These are phyloP conservation scores for Trametes villosa DNA, from an alignment of 768 basidiomycete species.

Conservation along the genomic window DNA sequence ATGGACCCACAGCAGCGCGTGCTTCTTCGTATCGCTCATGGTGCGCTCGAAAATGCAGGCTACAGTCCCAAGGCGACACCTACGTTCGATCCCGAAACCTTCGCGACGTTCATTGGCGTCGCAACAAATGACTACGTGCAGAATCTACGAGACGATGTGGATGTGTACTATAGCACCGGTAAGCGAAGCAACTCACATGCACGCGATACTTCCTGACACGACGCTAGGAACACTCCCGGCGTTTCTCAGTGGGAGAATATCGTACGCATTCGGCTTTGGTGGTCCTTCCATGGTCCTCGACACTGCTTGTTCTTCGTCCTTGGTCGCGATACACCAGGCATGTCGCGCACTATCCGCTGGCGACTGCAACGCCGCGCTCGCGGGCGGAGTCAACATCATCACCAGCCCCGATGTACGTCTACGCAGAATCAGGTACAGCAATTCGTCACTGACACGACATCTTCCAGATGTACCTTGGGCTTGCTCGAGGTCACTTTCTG, in stretches of 20 bases:
- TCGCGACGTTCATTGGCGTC: conserved; percentile 71
- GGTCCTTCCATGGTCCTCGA: conserved; percentile 76
- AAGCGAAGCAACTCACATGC: conserved; percentile 4
- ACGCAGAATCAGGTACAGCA: background rate
- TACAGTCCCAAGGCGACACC: conserved; percentile 64
- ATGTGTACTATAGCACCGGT: conserved; percentile 76
- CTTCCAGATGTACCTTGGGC: conserved; percentile 65
- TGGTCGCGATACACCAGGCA: conserved; percentile 70
- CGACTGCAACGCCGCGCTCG: conserved; percentile 72
- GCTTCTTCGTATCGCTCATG: conserved; percentile 65
- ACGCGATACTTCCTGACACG: background rate
- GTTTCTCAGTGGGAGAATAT: conserved; percentile 73
- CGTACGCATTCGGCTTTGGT: conserved; percentile 66
- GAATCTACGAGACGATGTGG: conserved; percentile 63
- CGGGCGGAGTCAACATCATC: conserved; percentile 76
- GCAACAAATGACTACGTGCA: conserved; percentile 73
- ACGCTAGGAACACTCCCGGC: conserved; percentile 65
- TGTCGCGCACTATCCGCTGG: conserved; percentile 63
- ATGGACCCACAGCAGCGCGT: conserved; percentile 82
- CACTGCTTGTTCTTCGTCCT: conserved; percentile 76
- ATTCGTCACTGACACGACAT: background rate
- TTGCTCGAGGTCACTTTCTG: conserved; percentile 72
- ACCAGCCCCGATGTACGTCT: conserved; percentile 68
- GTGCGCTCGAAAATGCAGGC: conserved; percentile 72
- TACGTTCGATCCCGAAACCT: conserved; percentile 53